A percentile compares a stretch with the other conserved stretches of the same genome.
Evolutionary conservation across 345 rosid genomes (phyloP).

Genomic region (Durio zibethinus): DNA sequence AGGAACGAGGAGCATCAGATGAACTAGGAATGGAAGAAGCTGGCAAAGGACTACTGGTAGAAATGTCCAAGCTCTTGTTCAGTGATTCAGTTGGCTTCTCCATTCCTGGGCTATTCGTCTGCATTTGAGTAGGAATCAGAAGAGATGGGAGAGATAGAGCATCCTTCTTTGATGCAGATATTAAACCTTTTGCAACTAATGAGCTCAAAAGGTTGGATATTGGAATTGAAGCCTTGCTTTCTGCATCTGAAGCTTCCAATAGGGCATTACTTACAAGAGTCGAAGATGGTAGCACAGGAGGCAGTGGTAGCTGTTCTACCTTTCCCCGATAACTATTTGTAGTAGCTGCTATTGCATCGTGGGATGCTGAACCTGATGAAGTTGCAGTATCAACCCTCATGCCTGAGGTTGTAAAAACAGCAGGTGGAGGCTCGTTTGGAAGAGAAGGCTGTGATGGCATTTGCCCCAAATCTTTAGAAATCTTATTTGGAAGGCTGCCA

Average conservation of each 20-base stretch:
- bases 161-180: constrained; percentile 66
- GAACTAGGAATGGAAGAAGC: constrained; percentile 40
- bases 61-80: constrained; percentile 33
- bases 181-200: constrained; percentile 88
- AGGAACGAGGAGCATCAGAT: constrained; percentile 29
- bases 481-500: constrained; percentile 30
- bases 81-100: not conserved
- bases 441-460: constrained; percentile 38
- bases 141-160: constrained; percentile 31
- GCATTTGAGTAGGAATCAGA: constrained; percentile 30
- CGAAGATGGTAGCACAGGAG: constrained; percentile 38
- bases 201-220: constrained; percentile 79
- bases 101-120: constrained; percentile 31
- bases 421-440: constrained; percentile 34
- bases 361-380: constrained; percentile 27
- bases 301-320: constrained; percentile 41
- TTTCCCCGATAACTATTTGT: constrained; percentile 31
- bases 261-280: constrained; percentile 33
- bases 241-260: constrained; percentile 37
- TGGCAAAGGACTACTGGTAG: constrained; percentile 29
- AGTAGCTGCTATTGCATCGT: constrained; percentile 26
- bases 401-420: constrained; percentile 31
- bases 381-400: constrained; percentile 30
- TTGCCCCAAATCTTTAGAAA: constrained; percentile 28
- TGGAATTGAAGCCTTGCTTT: constrained; percentile 52